A percentile compares a stretch with the other conserved stretches of the same genome.
Conservation (phyloP, 148 eudicot genomes). For the Talinum fruticosum region DNA sequence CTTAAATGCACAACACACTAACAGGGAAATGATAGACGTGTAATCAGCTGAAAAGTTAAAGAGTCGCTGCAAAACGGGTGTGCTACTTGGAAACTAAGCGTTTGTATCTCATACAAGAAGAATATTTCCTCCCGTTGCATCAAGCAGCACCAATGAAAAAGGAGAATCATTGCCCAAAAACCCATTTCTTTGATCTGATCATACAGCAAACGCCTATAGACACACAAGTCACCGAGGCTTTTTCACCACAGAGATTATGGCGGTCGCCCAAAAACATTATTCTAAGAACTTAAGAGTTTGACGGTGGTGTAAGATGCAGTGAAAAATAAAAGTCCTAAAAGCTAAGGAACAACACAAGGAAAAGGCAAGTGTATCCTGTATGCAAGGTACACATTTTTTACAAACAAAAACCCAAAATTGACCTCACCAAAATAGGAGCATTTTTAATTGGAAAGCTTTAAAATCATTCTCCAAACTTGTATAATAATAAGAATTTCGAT, state of each 20-base stretch:
- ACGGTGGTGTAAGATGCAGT: too few relatives aligned
- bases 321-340: too few relatives aligned
- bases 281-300: too few relatives aligned
- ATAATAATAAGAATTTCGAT: too few relatives aligned
- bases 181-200: neutral
- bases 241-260: neutral
- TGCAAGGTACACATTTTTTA: too few relatives aligned
- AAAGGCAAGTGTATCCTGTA: too few relatives aligned
- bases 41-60: neutral
- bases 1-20: neutral
- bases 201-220: neutral
- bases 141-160: neutral
- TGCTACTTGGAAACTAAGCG: neutral
- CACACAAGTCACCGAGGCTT: neutral
- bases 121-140: neutral
- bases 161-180: neutral
- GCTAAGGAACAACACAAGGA: too few relatives aligned
- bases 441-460: too few relatives aligned
- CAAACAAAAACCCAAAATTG: too few relatives aligned
- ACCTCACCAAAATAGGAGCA: too few relatives aligned
- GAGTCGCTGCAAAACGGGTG: neutral
- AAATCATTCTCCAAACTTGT: too few relatives aligned
- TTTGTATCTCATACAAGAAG: neutral
- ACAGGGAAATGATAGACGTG: neutral
- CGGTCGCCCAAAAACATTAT: neutral